Evolutionary conservation across 202 grass and related monocot species (phyloP), one percentile per base, ranked within the genome.

Genomic region (Saccharum hybrid): DNA sequence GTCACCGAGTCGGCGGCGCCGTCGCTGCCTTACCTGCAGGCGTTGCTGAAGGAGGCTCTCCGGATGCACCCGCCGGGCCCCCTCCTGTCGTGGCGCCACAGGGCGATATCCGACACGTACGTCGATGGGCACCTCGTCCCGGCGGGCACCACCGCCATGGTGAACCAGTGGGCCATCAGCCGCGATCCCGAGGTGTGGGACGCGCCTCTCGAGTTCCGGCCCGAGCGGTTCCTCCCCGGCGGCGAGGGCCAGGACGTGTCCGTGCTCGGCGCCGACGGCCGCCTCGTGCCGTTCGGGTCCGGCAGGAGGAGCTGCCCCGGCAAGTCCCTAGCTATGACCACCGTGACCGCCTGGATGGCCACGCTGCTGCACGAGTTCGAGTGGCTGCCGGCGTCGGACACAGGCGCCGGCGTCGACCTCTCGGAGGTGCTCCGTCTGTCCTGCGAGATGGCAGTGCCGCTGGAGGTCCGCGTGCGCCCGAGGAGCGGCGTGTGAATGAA

Each of bases 131-230:
- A 75, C 49, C 82, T 92, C 63, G 73, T 97, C 9, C 94, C 94
- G 2, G 91, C 91, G 10, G 83, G 87, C 72, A 97, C 91, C 33
- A 88, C 94, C 0, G 91, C 94, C 28, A 94, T 97, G 89, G 90
- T 97, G 21, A 97, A 97, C 89, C 90, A 89, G 85, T 97, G 94
- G 94, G 94, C 94, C 7, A 93, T 97, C 71, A 84, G 88, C 62
- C 89, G 84, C n/a, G 91, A 94, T 84, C 46, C 87, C 5, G 85
- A 88, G 7, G 22, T 92, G 10, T 97, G 94, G 94, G 65, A 88
- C 37, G 82, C 86, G 48, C 87, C 94, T 16, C 64, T 88, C 15
- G 72, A 84, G 82, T 97, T 97, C 87, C 66, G 68, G 19, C 94
- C 94, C 0, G 86, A 91, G 62, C 62, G 94, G 31, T 97, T 93